Evolutionary conservation across 257 asterid species (phyloP), one percentile per base, ranked within the genome.

Genomic region (Solanum habrochaites): DNA sequence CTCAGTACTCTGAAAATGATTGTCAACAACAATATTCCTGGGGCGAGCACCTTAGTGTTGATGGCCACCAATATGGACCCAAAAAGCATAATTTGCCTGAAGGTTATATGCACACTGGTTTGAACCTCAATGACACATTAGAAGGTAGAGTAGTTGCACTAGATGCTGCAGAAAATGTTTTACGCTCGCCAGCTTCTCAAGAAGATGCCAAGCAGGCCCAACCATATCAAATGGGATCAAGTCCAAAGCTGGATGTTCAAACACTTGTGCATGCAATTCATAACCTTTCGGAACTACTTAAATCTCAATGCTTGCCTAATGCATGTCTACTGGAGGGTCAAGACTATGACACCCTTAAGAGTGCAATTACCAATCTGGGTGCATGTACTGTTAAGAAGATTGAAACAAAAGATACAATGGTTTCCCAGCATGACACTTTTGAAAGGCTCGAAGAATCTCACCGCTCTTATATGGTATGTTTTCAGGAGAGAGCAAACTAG

Each of bases 81-180:
- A 56, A 71, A 25, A 75, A 83, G 83, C 82, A 87, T 78, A 85
- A 62, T 86, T 82, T 88, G 60, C 67, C 66, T 21, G 85, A 86
- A 83, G 83, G 85, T 73, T 58, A 62, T 58, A 11, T 43, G 75
- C 88, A 87, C 43, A 11, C 89, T 83, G 91, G 86, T 64, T 75
- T 92, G 90, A 85, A 81, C 60, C 86, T 88, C 45, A 92, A 89
- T 86, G 93, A 93, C 80, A 92, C 88, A 86, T 85, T 93, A 67
- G 98, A 92, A 83, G 95, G 92, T 82, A 94, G 94, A 25, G 91
- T 87, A 35, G 92, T 93, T 86, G 98, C 99, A 52, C 94, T 93
- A 88, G 95, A 91, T 90, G 97, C 93, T 12, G 98, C 98, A 18
- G 99, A 96, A 89, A 91, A 93, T 89, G 98, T 94, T 91, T 91